These are phyloP conservation scores for Trichoderma hamatum DNA, from an alignment of 2,329 filamentous ascomycete genomes.

Conservation along the genomic window DNA sequence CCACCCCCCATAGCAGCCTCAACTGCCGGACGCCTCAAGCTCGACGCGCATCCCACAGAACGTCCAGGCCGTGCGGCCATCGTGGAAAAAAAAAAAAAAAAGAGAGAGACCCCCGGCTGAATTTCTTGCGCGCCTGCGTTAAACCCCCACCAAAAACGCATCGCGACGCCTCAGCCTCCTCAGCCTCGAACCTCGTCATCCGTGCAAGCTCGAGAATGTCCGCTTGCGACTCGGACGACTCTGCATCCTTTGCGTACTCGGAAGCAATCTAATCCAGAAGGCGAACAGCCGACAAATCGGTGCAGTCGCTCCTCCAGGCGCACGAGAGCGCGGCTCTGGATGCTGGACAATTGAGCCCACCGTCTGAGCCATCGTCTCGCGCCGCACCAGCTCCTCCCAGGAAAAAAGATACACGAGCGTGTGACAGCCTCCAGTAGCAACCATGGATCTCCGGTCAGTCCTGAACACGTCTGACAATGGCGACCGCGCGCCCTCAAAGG, in stretches of 20 bases:
- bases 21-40: constrained; percentile 2
- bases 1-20: constrained; percentile 9
- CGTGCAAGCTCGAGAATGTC: constrained; percentile 34
- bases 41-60: constrained; percentile 26
- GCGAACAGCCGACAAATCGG: background rate
- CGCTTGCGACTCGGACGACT: constrained; percentile 31
- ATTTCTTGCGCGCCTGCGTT: constrained; percentile 23
- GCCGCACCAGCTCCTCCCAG: constrained; percentile 4
- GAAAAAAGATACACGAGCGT: constrained; percentile 7
- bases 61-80: background rate
- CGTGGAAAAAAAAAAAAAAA: background rate
- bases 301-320: constrained; percentile 23
- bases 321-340: constrained; percentile 20
- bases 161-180: constrained; percentile 27
- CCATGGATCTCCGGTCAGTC: constrained; percentile 58
- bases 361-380: constrained; percentile 23
- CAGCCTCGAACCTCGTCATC: constrained; percentile 22
- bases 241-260: constrained; percentile 28
- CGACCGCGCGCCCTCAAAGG: constrained; percentile 42
- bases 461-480: constrained; percentile 56
- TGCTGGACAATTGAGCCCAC: constrained; percentile 24
- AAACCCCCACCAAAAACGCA: constrained; percentile 21
- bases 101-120: constrained; percentile 1
- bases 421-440: constrained; percentile 28
- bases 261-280: constrained; percentile 23